Conservation (phyloP, 2,329 filamentous ascomycete species). For the Neofusicoccum parvum region DNA sequence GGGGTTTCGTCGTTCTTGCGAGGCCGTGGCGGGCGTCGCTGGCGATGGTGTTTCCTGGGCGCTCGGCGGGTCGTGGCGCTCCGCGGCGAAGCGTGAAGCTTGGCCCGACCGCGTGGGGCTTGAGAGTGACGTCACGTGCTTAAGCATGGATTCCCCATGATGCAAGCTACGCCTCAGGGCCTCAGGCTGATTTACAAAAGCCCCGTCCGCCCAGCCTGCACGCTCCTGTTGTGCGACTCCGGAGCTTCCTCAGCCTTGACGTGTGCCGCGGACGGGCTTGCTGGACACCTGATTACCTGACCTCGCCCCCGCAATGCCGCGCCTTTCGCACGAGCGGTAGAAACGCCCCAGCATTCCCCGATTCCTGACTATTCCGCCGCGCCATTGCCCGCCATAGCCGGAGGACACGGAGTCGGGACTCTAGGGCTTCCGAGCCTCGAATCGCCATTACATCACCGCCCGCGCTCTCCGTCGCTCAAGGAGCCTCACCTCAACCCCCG, state of each 20-base stretch:
- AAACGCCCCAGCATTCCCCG: neutral
- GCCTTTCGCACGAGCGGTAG: conserved; percentile 9
- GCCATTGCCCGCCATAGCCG: neutral
- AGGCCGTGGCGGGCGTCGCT: no score
- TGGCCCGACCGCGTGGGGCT: conserved; percentile 5
- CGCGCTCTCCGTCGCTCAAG: neutral
- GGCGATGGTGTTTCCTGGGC: neutral
- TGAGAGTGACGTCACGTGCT: conserved; percentile 7
- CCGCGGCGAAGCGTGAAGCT: conserved; percentile 2
- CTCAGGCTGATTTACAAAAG: conserved; percentile 15
- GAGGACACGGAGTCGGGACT: conserved; percentile 6
- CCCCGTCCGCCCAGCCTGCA: neutral
- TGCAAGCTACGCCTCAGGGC: neutral
- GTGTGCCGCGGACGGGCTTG: neutral
- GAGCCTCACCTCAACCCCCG: neutral
- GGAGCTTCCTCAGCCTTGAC: neutral
- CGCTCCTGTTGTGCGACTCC: neutral
- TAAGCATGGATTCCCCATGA: conserved; percentile 13
- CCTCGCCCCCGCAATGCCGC: conserved; percentile 1
- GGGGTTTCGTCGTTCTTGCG: neutral
- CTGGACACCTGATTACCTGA: neutral
- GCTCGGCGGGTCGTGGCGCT: neutral
- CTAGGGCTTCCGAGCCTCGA: conserved; percentile 7
- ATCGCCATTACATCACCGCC: conserved; percentile 4
- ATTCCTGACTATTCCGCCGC: conserved; percentile 7